Evolutionary conservation across 306 rosid species (phyloP).

Genomic region (Acacia acuminata): DNA sequence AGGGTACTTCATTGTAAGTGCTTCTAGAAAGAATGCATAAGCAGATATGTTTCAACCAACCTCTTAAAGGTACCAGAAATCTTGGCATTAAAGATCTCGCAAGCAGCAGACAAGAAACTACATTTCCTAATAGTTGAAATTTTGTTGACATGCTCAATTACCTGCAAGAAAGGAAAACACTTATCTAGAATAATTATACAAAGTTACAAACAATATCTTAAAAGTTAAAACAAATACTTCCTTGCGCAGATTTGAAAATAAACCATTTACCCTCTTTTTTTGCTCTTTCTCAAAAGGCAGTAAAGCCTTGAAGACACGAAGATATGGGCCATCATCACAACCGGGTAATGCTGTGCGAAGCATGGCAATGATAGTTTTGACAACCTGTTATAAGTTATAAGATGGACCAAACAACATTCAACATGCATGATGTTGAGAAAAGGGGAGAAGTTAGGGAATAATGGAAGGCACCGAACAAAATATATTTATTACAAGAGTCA

Average conservation of each 20-base stretch:
- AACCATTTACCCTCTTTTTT: slow-evolving; percentile 66
- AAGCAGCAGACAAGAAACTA: too few relatives aligned
- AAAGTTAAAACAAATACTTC: slow-evolving; percentile 23
- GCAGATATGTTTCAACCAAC: too few relatives aligned
- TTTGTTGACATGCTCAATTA: too few relatives aligned
- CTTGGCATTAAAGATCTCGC: too few relatives aligned
- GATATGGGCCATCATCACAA: slow-evolving; percentile 77
- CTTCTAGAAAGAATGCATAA: too few relatives aligned
- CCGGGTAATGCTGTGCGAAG: slow-evolving; percentile 71
- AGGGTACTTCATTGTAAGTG: too few relatives aligned
- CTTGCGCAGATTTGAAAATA: slow-evolving; percentile 18
- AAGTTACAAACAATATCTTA: slow-evolving; percentile 13
- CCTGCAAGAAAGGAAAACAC: too few relatives aligned
- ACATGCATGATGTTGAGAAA: neutral
- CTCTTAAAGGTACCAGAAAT: too few relatives aligned
- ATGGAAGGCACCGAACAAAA: neutral
- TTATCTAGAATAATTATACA: too few relatives aligned
- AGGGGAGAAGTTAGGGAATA: neutral
- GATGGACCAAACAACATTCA: slow-evolving; percentile 23
- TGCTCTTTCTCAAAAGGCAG: slow-evolving; percentile 83
- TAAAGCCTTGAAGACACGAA: slow-evolving; percentile 81
- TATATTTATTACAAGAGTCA: neutral
- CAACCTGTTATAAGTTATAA: slow-evolving; percentile 60
- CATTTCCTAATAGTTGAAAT: too few relatives aligned
- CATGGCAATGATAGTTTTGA: slow-evolving; percentile 79